A percentile compares a stretch with the other conserved stretches of the same genome.
These are phyloP conservation scores for Nicotiana tomentosiformis DNA, from an alignment of 257 asterid species.

Conservation along the genomic window DNA sequence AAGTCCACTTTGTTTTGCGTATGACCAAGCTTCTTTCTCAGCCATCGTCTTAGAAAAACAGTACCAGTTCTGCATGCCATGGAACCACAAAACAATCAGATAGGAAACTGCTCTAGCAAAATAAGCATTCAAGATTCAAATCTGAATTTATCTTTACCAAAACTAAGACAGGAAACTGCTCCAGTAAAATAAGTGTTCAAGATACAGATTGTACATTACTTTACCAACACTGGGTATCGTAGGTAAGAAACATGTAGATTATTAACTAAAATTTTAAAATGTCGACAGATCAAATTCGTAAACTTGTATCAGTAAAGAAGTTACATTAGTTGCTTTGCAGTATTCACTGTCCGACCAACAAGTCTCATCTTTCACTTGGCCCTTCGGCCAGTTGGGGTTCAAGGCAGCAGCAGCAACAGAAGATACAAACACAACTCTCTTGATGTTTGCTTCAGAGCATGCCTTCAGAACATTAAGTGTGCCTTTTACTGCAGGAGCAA, in stretches of 20 bases:
- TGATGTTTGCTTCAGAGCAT: slow-evolving; percentile 51
- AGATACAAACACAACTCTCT: slow-evolving; percentile 62
- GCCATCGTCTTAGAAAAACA: slow-evolving; percentile 67
- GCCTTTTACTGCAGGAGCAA: slow-evolving; percentile 69
- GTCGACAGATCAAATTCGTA: neutral
- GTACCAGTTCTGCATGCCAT: slow-evolving; percentile 68
- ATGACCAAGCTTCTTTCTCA: slow-evolving; percentile 60
- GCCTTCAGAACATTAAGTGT: slow-evolving; percentile 78
- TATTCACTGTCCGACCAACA: slow-evolving; percentile 84
- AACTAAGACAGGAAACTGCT: neutral
- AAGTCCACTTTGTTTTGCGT: slow-evolving; percentile 49
- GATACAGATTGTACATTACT: neutral
- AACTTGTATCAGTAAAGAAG: neutral
- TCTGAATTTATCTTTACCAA: neutral
- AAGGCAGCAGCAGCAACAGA: slow-evolving; percentile 46
- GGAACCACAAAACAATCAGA: neutral
- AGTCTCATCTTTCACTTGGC: slow-evolving; percentile 46
- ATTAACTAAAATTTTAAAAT: neutral
- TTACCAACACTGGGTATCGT: too few species aligned
- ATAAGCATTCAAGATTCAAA: neutral
- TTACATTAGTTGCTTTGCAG: slow-evolving; percentile 67
- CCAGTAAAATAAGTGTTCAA: neutral
- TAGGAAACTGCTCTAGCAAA: neutral
- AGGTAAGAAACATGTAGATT: neutral
- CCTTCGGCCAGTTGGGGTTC: slow-evolving; percentile 65